Evolutionary conservation across 176 grass and related monocot species (phyloP), one percentile per base, ranked within the genome.

Genomic region (Aechmea fasciata): DNA sequence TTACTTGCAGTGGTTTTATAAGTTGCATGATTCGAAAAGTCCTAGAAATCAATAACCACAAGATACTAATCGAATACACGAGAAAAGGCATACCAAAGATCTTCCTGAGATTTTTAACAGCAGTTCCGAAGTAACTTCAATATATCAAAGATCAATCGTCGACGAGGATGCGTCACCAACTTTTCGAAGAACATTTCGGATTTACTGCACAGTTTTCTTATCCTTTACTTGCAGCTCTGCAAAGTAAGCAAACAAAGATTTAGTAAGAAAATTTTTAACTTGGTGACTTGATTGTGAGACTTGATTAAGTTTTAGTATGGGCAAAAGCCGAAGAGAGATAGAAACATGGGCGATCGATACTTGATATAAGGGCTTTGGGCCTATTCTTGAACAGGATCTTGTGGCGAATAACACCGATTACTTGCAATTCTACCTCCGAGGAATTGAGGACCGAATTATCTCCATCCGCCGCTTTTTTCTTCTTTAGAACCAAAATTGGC

Each of bases 321-420:
- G 1, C 9, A 59, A 57, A 59, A 19, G 9, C 1, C 12, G 14
- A 18, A 14, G 19, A 59, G 54, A 19, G 19, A 59, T 59, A 20
- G 54, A 17, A 18, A 59, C 9, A 7, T 59, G 4, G 54, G 54
- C 15, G 18, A 59, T 10, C 54, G n/a, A 59, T 92, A 97, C 89
- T 85, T 74, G 89, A 97, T 74, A 90, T 97, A 62, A 97, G 73
- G 6, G 89, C 89, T 75, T 87, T 97, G 28, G 93, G 86, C 47
- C 89, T 88, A 66, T 75, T 76, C 83, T 92, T 97, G 89, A 92
- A 97, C 59, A 92, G 82, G 62, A 97, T 92, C 67, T 97, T 92
- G 63, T 97, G 86, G 48, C 93, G 76, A 66, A 97, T 97, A 65
- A 90, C 25, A 22, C 86, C 93, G 10, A 97, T 81, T 63, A 90